Conservation (phyloP, 306 rosid species). For the Casuarina equisetifolia region DNA sequence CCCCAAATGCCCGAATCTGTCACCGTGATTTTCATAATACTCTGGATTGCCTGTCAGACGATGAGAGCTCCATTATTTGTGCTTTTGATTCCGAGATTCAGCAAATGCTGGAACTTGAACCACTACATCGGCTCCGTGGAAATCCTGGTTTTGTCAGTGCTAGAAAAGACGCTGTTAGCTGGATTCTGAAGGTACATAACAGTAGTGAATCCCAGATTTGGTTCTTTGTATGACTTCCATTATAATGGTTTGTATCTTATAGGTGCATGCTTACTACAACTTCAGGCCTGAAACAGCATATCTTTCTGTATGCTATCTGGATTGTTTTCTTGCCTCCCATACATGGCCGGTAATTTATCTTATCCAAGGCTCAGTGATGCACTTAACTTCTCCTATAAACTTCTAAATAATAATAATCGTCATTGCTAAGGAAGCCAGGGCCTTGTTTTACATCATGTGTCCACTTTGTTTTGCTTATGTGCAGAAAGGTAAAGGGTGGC, state of each 20-base stretch:
- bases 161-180: constrained; percentile 38
- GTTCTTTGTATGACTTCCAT: background rate
- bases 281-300: constrained; percentile 49
- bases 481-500: constrained; percentile 46
- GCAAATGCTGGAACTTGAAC: constrained; percentile 29
- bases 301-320: constrained; percentile 37
- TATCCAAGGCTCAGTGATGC: background rate
- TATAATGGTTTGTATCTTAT: constrained; percentile 8
- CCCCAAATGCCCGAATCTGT: constrained; percentile 22
- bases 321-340: constrained; percentile 13
- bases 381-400: background rate
- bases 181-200: constrained; percentile 42
- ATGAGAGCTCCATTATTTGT: constrained; percentile 25
- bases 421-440: background rate
- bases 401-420: background rate
- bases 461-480: background rate
- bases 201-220: background rate
- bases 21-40: background rate
- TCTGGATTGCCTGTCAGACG: constrained; percentile 21
- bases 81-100: constrained; percentile 39
- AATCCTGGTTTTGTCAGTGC: constrained; percentile 24
- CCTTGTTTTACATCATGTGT: background rate
- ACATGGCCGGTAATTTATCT: constrained; percentile 19
- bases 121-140: constrained; percentile 14
- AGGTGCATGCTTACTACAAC: constrained; percentile 43